Evolutionary conservation across 805 yeast genomes (phyloP), one percentile per base, ranked within the genome.

Genomic region (Isabelozyma gotoi): DNA sequence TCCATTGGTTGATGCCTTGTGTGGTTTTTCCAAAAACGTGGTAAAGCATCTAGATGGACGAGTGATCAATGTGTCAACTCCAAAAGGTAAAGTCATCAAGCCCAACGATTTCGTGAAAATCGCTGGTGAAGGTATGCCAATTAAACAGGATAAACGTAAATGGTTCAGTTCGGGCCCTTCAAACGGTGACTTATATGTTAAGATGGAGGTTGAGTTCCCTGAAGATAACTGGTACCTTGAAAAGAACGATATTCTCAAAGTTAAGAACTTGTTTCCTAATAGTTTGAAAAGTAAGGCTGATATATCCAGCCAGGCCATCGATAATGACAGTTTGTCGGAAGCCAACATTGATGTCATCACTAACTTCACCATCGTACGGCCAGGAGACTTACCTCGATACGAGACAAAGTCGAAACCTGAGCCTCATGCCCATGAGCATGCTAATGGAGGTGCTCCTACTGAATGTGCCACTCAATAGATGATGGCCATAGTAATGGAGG

Each of bases 101-200:
- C 96, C 96, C 0, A 84, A 85, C 7, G 88, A 88, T 49, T 75
- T 68, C 43, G 60, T 91, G 27, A 73, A 81, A 46, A 68, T 91
- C 10, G 63, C 73, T 33, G 77, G 77, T 34, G 96, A 89, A 61
- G 97, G 97, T 4, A 88, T 92, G 95, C 96, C 96, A 0, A 55
- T 77, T 4, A 65, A 67, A 45, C 50, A 53, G n/a, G 44, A 44
- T 36, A 39, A 49, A n/a, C 33, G 43, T 15, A 45, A 51, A 1
- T 67, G 74, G 71, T 67, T 65, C 42, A 49, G 56, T 12, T 47
- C 62, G 4, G 58, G 46, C 10, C 56, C 51, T 47, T 55, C 52
- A 41, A 67, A 67, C 36, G 97, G 97, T 19, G 87, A 87, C 60
- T 66, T 90, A 49, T 89, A 81, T 55, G 71, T 90, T 14, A 78